A percentile compares a stretch with the other conserved stretches of the same genome.
These are phyloP conservation scores for Claviceps arundinis DNA, from an alignment of 2,329 filamentous ascomycete species.

Conservation along the genomic window DNA sequence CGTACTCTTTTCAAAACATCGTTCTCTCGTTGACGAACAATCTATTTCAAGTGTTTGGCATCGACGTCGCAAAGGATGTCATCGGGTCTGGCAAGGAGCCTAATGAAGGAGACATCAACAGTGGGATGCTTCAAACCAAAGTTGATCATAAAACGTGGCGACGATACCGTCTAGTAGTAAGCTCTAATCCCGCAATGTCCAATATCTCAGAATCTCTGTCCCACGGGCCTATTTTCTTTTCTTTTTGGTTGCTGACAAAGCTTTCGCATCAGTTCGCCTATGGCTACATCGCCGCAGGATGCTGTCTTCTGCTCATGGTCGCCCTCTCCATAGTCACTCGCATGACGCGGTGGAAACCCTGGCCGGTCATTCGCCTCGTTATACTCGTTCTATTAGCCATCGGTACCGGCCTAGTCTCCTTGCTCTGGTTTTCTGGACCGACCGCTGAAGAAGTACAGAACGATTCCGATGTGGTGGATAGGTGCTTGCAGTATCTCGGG, in stretches of 20 bases:
- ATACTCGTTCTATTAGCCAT: slow-evolving; percentile 18
- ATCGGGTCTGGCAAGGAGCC: background rate
- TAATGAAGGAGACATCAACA: background rate
- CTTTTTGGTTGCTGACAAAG: background rate
- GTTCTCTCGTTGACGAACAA: slow-evolving; percentile 15
- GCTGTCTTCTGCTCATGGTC: slow-evolving; percentile 19
- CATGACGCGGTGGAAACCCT: slow-evolving; percentile 17
- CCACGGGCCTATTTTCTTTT: background rate
- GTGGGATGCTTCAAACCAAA: slow-evolving; percentile 6
- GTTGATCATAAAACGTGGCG: slow-evolving; percentile 8
- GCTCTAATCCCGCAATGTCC: slow-evolving; percentile 1
- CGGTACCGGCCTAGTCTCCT: slow-evolving; percentile 15
- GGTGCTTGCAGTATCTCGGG: slow-evolving; percentile 11
- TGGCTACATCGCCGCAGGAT: slow-evolving; percentile 20
- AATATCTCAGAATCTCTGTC: too few relatives aligned
- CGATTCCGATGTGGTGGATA: background rate
- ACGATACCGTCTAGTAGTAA: slow-evolving; percentile 19
- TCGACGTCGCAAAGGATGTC: slow-evolving; percentile 14
- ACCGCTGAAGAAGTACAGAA: background rate
- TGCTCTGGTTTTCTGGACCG: slow-evolving; percentile 12
- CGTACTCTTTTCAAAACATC: slow-evolving; percentile 5
- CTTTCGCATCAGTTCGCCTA: slow-evolving; percentile 18
- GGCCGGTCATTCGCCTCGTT: slow-evolving; percentile 18
- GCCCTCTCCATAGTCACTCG: slow-evolving; percentile 18
- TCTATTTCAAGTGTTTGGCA: slow-evolving; percentile 17